Base-by-base conservation (phyloP, 1,284 basidiomycete genomes). In the Puccinia triticina region DNA sequence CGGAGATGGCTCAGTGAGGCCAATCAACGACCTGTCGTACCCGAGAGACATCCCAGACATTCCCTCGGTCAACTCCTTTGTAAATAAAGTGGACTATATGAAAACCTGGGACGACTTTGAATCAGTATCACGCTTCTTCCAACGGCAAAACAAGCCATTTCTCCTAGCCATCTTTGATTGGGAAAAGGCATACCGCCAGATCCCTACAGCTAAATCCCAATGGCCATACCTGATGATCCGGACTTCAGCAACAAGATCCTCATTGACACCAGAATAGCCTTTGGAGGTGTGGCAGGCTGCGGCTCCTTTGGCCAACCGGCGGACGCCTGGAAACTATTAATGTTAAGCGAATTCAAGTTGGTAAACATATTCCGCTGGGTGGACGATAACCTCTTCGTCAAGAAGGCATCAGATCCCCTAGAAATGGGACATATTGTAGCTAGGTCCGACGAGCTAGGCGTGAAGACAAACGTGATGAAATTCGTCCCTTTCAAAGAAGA, bases 251-350 rank as follows among this genome's bases (percentile, higher is more conserved):
- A 29, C 8, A 21, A 34, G 0, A 16, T 76, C 1, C 16, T 32
- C 5, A 34, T 76, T 16, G 73, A 76, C n/a, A 76, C 73, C 18
- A n/a, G 37, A 10, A 59, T 76, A 18, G 29, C 53, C 2, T 76
- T 76, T 34, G 73, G 73, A 23, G 72, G 72, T 11, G 5, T 71
- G 2, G 67, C 67, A 26, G 67, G 67, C 2, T 71, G 67, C 1
- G 69, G 69, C 26, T 48, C 69, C 1, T 72, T 72, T 46, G 69
- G 69, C 1, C 43, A 40, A 32, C 43, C 69, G 12, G 69, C 32
- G 16, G 69, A 72, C 29, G 69, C 34, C 0, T 72, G 69, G 69
- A 46, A 72, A 26, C 21, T 46, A 5, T 26, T 76, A 18, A 76
- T 76, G 48, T 34, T 53, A 57, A 14, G 32, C 16, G 26, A 76